Evolutionary conservation across 345 rosid species (phyloP).

Genomic region (Acer campestre): DNA sequence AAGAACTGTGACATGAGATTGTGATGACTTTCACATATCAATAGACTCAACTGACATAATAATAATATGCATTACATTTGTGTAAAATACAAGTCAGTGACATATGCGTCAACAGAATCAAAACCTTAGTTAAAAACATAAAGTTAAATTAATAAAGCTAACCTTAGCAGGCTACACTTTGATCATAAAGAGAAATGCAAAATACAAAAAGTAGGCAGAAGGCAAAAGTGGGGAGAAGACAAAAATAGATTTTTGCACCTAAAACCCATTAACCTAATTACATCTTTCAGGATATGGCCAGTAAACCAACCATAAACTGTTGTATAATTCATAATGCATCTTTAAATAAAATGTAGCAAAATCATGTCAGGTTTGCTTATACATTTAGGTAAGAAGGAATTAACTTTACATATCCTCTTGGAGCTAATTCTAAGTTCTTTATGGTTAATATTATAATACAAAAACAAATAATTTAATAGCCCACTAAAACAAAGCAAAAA

Average conservation of each 20-base stretch:
- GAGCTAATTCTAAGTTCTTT: too few relatives aligned
- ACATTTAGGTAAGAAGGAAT: not conserved
- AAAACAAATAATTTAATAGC: not conserved
- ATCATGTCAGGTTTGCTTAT: not conserved
- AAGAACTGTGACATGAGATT: too few relatives aligned
- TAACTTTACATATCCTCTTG: not conserved
- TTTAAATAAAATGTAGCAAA: not conserved
- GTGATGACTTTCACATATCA: too few relatives aligned
- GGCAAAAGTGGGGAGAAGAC: too few relatives aligned
- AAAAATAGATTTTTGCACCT: not conserved
- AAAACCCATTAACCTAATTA: not conserved
- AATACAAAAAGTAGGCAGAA: not conserved
- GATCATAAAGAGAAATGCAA: not conserved
- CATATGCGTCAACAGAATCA: too few relatives aligned
- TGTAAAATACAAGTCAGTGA: too few relatives aligned
- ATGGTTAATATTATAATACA: not conserved
- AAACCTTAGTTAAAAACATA: too few relatives aligned
- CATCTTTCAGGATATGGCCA: not conserved
- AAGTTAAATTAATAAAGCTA: too few relatives aligned
- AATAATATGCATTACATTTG: too few relatives aligned
- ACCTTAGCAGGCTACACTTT: not conserved
- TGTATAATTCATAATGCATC: not conserved
- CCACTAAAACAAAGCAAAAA: not conserved
- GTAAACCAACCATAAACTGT: not conserved
- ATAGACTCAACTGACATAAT: too few relatives aligned